Base-by-base conservation (phyloP, 768 basidiomycete genomes). In the Collybia mongolica region DNA sequence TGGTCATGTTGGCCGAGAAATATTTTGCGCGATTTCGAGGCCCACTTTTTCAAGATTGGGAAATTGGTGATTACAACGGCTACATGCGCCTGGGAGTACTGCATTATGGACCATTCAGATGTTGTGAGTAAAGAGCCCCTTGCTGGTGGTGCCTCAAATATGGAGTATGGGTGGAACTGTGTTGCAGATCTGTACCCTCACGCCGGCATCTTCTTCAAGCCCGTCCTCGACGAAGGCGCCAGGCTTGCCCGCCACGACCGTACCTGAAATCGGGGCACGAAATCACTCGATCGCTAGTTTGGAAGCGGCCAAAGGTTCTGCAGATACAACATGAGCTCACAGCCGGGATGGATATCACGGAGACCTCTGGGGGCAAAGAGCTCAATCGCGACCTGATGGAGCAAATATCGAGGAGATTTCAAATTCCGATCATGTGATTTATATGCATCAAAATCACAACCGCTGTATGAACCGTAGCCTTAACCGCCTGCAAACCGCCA, bases 151-250 rank as follows among this genome's bases (percentile, higher is more conserved):
- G 95, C 98, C 6, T 94, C 93, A 44, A 99, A 98, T 71, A 96
- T 98, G 90, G 97, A 99, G 67, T 97, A 98, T 63, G 97, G 97
- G 7, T 99, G 97, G 97, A 95, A 84, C 65, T 80, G 91, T 17
- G 78, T 93, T 6, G 58, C 74, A 20, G 87, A 87, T 52, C 62
- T 75, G 2, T 58, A 74, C 36, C 65, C 73, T 17, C 80, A 81
- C 49, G 71, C 68, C n/a, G 66, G 67, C 51, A 69, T 68, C 32
- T 83, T 81, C 61, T 83, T 81, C 66, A 78, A 80, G 48, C 69
- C 72, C 9, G 77, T 72, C 2, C 64, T 82, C 9, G 72, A 76
- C 20, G 76, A 75, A 56, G 76, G 79, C 17, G 79, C 80, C 1
- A 57, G 60, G 7, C 50, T 81, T 6, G 54, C 68, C 11, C 75